These are phyloP conservation scores for Digitaria exilis DNA, from an alignment of 202 grass and related monocot species.

Conservation along the genomic window DNA sequence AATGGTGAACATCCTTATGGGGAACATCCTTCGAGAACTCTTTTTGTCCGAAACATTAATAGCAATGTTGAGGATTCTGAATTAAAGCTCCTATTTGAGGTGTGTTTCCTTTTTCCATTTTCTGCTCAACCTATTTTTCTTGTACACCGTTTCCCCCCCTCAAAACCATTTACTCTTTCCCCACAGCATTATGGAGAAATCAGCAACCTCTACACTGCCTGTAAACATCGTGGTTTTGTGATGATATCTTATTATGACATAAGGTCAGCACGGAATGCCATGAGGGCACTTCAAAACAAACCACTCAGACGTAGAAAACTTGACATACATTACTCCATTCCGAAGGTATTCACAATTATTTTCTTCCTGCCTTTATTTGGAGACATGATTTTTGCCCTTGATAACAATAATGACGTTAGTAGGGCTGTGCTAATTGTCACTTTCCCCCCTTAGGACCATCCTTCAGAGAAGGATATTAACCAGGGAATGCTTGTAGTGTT, in stretches of 20 bases:
- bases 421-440: background rate
- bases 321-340: conserved; percentile 98
- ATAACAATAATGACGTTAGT: background rate
- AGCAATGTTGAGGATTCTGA: conserved; percentile 94
- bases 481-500: conserved; percentile 87
- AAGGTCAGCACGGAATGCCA: conserved; percentile 87
- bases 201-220: conserved; percentile 76
- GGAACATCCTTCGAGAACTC: conserved; percentile 93
- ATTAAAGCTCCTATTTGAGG: conserved; percentile 77
- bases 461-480: conserved; percentile 91
- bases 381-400: conserved; percentile 9
- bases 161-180: conserved; percentile 27
- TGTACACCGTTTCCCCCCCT: conserved; percentile 27
- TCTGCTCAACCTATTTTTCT: conserved; percentile 19
- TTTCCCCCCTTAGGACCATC: conserved; percentile 66
- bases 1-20: conserved; percentile 83
- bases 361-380: conserved; percentile 5
- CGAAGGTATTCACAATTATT: conserved; percentile 68
- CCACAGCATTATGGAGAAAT: conserved; percentile 89
- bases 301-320: conserved; percentile 80
- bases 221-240: conserved; percentile 99
- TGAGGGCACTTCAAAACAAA: conserved; percentile 89
- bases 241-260: conserved; percentile 99
- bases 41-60: conserved; percentile 96
- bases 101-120: conserved; percentile 21